Base-by-base conservation (phyloP, 1,284 basidiomycete species). In the Heimioporus retisporus region DNA sequence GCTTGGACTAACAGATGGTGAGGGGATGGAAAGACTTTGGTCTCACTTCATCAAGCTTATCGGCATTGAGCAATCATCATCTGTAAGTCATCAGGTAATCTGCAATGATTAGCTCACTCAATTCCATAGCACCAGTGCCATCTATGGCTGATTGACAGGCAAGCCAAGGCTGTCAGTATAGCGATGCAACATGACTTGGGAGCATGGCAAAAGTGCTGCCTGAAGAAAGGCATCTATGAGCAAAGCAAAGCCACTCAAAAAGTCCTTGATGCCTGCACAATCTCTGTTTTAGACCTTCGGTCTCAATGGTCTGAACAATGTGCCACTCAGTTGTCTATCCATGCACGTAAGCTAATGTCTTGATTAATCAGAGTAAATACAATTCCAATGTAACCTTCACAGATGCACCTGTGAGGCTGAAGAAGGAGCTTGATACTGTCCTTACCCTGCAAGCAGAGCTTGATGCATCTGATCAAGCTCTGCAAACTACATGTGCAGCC, bases 361-460 rank as follows among this genome's bases (percentile, higher is more conserved):
- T n/a, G 5, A 23, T n/a, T 61, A 5, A 5, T 28, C 28, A 11
- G 28, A 28, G 28, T 28, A 56, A 56, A 23, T n/a, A 46, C 16
- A 8, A 23, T 11, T 8, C 42, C 16, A 50, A 21, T 7, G 14
- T 6, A 4, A 6, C 2, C 21, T 10, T 57, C 3, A 13, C 18
- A 83, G 82, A 82, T 72, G 75, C 80, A 6, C 81, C 78, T 0
- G 60, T 63, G 0, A 65, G 70, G 0, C 66, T 83, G 0, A 80
- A 81, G n/a, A 80, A 78, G 23, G 78, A 83, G 21, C 73, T 84
- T 0, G 78, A 81, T 50, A 72, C 73, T 2, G 72, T 84, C 0
- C 60, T 84, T 0, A 65, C n/a, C 0, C 72, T 84, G 0, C 81
- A 83, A 46, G 71, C 71, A 0, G 74, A 83, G 19, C 59, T 83